phyloP scores from a whole-genome alignment of 768 basidiomycete species.

The Xanthoconium purpureum region DNA sequence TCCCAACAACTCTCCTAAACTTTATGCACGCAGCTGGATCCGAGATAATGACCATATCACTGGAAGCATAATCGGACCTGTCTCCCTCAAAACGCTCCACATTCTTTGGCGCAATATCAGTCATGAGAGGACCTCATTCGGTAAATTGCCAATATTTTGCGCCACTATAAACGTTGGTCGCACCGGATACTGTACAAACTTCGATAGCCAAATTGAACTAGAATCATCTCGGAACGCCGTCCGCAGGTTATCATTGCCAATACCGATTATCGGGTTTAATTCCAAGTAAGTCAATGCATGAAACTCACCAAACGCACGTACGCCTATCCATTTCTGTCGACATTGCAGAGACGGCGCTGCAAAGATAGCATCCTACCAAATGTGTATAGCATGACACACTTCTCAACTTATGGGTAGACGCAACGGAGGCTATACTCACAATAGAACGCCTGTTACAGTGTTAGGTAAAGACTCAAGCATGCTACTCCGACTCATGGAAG shows the following conservation, averaged over 20 bases:
- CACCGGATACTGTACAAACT: constrained; percentile 38
- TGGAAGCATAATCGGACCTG: constrained; percentile 34
- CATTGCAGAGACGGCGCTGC: background rate
- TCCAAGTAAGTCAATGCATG: background rate
- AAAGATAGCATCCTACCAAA: constrained; percentile 36
- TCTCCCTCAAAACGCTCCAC: constrained; percentile 41
- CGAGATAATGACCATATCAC: constrained; percentile 27
- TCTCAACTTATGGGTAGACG: constrained; percentile 31
- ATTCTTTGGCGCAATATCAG: constrained; percentile 27
- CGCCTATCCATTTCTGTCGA: constrained; percentile 25
- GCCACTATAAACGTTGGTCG: constrained; percentile 21
- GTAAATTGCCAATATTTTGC: constrained; percentile 48
- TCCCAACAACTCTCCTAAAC: constrained; percentile 5
- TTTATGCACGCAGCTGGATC: constrained; percentile 32
- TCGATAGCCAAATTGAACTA: constrained; percentile 42
- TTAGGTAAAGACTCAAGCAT: constrained; percentile 6
- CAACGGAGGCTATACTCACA: constrained; percentile 38
- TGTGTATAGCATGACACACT: constrained; percentile 37
- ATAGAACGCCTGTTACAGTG: constrained; percentile 32
- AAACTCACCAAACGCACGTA: constrained; percentile 42
- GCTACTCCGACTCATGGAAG: background rate
- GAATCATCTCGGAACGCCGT: constrained; percentile 52
- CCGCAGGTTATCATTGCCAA: constrained; percentile 21
- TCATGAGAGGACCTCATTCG: constrained; percentile 35
- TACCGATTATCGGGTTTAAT: background rate